Conservation (phyloP, 2,329 filamentous ascomycete genomes). For the Paraphoma chrysanthemicola region DNA sequence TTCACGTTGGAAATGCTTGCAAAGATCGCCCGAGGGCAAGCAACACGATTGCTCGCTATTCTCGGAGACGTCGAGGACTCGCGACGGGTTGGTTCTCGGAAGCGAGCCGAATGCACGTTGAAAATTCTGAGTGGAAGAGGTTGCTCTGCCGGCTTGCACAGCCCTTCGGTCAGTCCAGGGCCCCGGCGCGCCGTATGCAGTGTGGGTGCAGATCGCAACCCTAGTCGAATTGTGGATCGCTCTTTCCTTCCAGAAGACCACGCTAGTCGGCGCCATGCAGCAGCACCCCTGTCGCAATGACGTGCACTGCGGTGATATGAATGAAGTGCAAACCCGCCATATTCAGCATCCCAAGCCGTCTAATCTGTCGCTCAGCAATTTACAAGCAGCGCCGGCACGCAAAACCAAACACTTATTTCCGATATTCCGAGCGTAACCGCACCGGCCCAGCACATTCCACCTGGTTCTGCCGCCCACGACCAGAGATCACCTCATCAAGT, state of each 20-base stretch:
- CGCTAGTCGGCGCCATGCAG: constrained; percentile 16
- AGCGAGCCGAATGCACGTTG: constrained; percentile 29
- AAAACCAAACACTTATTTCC: constrained; percentile 26
- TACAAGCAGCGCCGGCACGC: constrained; percentile 35
- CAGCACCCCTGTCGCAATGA: constrained; percentile 23
- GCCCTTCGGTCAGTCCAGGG: constrained; percentile 25
- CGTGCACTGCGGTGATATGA: constrained; percentile 31
- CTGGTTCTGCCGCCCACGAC: constrained; percentile 33
- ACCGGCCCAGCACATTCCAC: constrained; percentile 30
- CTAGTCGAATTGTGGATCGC: background rate
- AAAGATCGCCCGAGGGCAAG: constrained; percentile 8
- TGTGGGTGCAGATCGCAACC: constrained; percentile 22
- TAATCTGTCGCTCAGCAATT: constrained; percentile 44
- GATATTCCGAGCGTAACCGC: constrained; percentile 35
- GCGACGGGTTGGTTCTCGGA: constrained; percentile 24
- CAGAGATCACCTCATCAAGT: constrained; percentile 44
- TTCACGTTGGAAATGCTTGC: constrained; percentile 14
- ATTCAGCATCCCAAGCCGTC: constrained; percentile 28
- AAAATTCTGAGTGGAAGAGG: constrained; percentile 21
- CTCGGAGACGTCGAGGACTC: constrained; percentile 12
- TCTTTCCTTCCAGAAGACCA: constrained; percentile 21
- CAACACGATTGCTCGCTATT: constrained; percentile 28
- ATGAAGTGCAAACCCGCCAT: constrained; percentile 30
- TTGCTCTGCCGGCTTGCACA: constrained; percentile 19
- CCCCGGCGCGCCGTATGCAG: constrained; percentile 18